Percentiles rank a stretch among this genome's conserved stretches.
Evolutionary conservation across 441 rosid species (phyloP).

Genomic region (Arabidopsis lyrata): DNA sequence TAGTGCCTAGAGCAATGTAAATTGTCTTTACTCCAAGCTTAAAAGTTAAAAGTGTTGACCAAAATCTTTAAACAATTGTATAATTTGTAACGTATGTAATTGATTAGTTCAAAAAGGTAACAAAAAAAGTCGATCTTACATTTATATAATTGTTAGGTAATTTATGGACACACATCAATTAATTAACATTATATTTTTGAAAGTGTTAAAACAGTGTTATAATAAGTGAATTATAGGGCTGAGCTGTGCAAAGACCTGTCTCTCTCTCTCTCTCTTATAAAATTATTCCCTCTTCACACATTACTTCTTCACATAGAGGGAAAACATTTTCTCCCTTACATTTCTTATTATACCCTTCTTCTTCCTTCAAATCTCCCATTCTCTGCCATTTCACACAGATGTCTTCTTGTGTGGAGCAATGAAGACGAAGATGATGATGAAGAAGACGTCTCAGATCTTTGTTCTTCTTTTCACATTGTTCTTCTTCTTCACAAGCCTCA

Average conservation of each 20-base stretch:
- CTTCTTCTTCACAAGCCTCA: conserved; percentile 25
- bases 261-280: conserved; percentile 27
- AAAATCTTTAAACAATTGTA: conserved; percentile 9
- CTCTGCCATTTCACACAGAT: conserved; percentile 7
- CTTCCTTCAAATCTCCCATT: conserved; percentile 36
- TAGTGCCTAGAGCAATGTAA: conserved; percentile 34
- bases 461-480: conserved; percentile 16
- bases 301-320: conserved; percentile 8
- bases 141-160: conserved; percentile 20
- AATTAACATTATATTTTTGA: not conserved
- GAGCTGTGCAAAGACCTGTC: conserved; percentile 37
- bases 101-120: conserved; percentile 33
- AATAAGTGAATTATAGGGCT: too few relatives aligned
- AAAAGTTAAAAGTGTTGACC: conserved; percentile 23
- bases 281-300: conserved; percentile 30
- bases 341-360: conserved; percentile 31
- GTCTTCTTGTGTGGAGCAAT: conserved; percentile 35
- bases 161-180: conserved; percentile 8
- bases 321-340: not conserved
- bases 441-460: conserved; percentile 36
- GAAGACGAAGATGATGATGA: conserved; percentile 34
- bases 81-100: conserved; percentile 26
- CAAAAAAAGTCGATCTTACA: conserved; percentile 35
- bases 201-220: not conserved
- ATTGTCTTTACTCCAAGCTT: conserved; percentile 28